A percentile compares a stretch with the other conserved stretches of the same genome.
These are phyloP conservation scores for Bothriochloa decipiens DNA, from an alignment of 176 grass and related monocot species.

Conservation along the genomic window DNA sequence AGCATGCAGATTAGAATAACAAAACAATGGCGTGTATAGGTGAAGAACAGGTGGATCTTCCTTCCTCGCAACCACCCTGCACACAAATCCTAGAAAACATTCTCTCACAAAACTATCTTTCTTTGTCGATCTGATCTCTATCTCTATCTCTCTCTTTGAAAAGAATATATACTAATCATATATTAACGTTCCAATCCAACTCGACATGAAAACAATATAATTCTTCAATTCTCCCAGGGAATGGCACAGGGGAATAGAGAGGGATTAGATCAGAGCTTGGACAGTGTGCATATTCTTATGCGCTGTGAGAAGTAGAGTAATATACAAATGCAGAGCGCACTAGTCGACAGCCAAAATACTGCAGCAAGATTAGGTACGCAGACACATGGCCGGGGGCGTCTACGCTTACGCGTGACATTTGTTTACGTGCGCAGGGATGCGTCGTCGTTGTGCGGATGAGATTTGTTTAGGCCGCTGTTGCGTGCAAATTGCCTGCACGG, in stretches of 20 bases:
- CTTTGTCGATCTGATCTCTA: slow-evolving; percentile 11
- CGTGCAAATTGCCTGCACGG: slow-evolving; percentile 39
- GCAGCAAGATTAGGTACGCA: slow-evolving; percentile 32
- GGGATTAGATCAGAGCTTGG: slow-evolving; percentile 54
- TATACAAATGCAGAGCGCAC: slow-evolving; percentile 32
- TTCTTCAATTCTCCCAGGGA: neutral
- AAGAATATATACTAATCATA: no score
- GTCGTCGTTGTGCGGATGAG: slow-evolving; percentile 26
- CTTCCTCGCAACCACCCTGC: slow-evolving; percentile 54
- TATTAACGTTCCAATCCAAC: slow-evolving; percentile 33
- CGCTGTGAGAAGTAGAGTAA: slow-evolving; percentile 51
- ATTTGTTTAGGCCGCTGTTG: slow-evolving; percentile 30
- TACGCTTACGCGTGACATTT: slow-evolving; percentile 43
- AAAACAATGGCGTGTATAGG: slow-evolving; percentile 5
- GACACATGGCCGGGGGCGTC: neutral
- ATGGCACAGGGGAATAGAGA: neutral
- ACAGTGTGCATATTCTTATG: slow-evolving; percentile 38
- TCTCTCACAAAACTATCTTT: slow-evolving; percentile 29
- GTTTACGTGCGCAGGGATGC: slow-evolving; percentile 27
- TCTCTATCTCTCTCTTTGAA: neutral
- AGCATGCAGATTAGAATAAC: neutral
- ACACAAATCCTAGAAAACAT: slow-evolving; percentile 46
- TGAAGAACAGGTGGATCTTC: slow-evolving; percentile 48
- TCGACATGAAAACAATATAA: slow-evolving; percentile 8
- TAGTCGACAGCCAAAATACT: slow-evolving; percentile 32